A percentile compares a stretch with the other conserved stretches of the same genome.
Evolutionary conservation across 768 basidiomycete genomes (phyloP).

Genomic region (Tylopilus sp.): DNA sequence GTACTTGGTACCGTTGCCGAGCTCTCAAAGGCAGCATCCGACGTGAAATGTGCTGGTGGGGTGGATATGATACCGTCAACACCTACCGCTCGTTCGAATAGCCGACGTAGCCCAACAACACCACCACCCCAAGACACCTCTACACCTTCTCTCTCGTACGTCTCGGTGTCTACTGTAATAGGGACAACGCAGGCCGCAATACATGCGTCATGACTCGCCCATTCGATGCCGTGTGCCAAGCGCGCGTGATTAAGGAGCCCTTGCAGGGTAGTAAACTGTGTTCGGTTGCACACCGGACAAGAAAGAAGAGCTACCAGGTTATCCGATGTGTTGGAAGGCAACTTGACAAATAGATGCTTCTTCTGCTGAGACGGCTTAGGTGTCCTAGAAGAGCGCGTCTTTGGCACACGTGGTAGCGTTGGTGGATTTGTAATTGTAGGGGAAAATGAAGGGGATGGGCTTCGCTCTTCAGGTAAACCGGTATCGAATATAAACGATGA

Average conservation of each 20-base stretch:
- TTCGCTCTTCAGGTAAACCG: constrained; percentile 18
- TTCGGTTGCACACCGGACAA: constrained; percentile 43
- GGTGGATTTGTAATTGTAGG: constrained; percentile 14
- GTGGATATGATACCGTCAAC: constrained; percentile 23
- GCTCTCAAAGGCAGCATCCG: constrained; percentile 6
- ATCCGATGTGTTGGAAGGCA: constrained; percentile 26
- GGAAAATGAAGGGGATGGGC: constrained; percentile 22
- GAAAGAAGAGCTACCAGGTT: constrained; percentile 33
- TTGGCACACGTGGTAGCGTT: constrained; percentile 16
- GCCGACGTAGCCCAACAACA: constrained; percentile 42
- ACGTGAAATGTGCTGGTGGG: neutral
- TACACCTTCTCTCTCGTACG: constrained; percentile 38
- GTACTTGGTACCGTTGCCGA: constrained; percentile 27
- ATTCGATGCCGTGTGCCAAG: constrained; percentile 45
- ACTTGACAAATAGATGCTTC: constrained; percentile 41
- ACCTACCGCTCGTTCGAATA: constrained; percentile 52
- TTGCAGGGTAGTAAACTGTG: constrained; percentile 49
- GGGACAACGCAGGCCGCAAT: constrained; percentile 42
- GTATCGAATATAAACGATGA: constrained; percentile 36
- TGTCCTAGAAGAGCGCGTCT: constrained; percentile 28
- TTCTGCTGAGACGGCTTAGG: constrained; percentile 28
- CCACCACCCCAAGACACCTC: constrained; percentile 32
- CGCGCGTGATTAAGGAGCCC: constrained; percentile 53
- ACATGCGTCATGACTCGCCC: constrained; percentile 50
- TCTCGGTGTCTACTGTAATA: constrained; percentile 31